These are phyloP conservation scores for Verbena officinalis DNA, from an alignment of 257 asterid species.

Conservation along the genomic window DNA sequence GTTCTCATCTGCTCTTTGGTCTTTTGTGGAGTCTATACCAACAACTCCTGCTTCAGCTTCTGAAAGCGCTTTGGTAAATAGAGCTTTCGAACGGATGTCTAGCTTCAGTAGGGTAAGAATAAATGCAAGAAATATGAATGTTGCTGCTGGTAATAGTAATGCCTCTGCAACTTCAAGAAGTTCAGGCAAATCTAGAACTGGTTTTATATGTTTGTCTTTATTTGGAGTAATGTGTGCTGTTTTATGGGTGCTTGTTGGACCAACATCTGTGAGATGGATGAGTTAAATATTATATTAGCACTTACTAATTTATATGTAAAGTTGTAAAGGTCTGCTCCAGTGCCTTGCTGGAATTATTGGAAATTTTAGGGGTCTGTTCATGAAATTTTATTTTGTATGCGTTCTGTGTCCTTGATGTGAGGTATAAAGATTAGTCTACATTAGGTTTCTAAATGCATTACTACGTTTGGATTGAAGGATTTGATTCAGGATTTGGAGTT, in stretches of 20 bases:
- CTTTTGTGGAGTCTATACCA: constrained; percentile 98
- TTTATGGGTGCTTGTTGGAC: constrained; percentile 66
- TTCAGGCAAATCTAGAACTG: constrained; percentile 46
- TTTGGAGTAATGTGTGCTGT: constrained; percentile 80
- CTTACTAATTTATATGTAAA: constrained; percentile 37
- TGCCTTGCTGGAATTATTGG: constrained; percentile 27
- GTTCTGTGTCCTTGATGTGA: not conserved
- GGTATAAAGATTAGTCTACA: not conserved
- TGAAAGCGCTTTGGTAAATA: constrained; percentile 76
- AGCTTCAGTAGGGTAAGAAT: constrained; percentile 82
- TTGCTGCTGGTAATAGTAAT: constrained; percentile 48
- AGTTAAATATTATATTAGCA: constrained; percentile 30
- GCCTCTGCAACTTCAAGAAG: constrained; percentile 54
- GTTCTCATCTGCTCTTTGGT: constrained; percentile 80
- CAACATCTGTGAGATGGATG: constrained; percentile 31
- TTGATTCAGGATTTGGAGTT: not conserved
- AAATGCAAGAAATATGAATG: constrained; percentile 48
- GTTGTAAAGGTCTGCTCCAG: constrained; percentile 28
- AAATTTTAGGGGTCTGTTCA: not conserved
- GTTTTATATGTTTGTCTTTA: constrained; percentile 60
- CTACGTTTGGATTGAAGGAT: not conserved
- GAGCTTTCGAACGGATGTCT: constrained; percentile 85
- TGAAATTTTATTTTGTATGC: not conserved
- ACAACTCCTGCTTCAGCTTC: constrained; percentile 97
- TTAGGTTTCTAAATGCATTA: not conserved